A percentile compares a stretch with the other conserved stretches of the same genome.
Evolutionary conservation across 2,329 filamentous ascomycete species (phyloP).

Genomic region (Plenodomus biglobosus): DNA sequence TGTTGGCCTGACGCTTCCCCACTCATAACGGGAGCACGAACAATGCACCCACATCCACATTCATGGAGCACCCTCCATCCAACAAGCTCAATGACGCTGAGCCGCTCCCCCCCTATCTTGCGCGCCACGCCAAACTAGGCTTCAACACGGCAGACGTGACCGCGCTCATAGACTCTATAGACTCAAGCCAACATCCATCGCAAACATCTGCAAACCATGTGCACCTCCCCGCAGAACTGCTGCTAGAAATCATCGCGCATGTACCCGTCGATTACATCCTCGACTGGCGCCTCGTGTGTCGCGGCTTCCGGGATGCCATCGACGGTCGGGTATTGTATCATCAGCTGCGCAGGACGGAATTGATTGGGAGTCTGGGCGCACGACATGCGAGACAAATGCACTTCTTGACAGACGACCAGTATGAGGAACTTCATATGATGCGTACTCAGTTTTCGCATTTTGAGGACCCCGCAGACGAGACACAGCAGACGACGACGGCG

Average conservation of each 20-base stretch:
- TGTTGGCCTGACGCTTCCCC: too few species aligned
- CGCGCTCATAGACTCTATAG: constrained; percentile 32
- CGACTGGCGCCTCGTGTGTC: constrained; percentile 33
- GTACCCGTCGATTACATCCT: constrained; percentile 32
- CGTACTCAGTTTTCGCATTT: constrained; percentile 13
- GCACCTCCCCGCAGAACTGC: constrained; percentile 36
- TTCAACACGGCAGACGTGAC: constrained; percentile 31
- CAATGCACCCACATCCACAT: neutral
- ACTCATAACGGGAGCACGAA: too few species aligned
- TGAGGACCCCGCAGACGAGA: too few species aligned
- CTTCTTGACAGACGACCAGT: constrained; percentile 12
- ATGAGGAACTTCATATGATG: constrained; percentile 21
- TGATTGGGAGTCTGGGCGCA: constrained; percentile 27
- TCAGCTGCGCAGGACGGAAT: constrained; percentile 20
- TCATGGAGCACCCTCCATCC: neutral
- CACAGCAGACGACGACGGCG: too few species aligned
- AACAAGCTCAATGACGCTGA: neutral
- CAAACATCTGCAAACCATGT: constrained; percentile 3
- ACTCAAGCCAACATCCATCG: constrained; percentile 29
- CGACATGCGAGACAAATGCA: constrained; percentile 1
- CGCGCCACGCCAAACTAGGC: constrained; percentile 24
- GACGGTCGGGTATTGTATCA: constrained; percentile 31
- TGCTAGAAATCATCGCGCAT: constrained; percentile 30
- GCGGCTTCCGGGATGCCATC: constrained; percentile 36
- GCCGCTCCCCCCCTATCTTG: constrained; percentile 13